These are phyloP conservation scores for Sclerotinia minor DNA, from an alignment of 2,329 filamentous ascomycete species.

Conservation along the genomic window DNA sequence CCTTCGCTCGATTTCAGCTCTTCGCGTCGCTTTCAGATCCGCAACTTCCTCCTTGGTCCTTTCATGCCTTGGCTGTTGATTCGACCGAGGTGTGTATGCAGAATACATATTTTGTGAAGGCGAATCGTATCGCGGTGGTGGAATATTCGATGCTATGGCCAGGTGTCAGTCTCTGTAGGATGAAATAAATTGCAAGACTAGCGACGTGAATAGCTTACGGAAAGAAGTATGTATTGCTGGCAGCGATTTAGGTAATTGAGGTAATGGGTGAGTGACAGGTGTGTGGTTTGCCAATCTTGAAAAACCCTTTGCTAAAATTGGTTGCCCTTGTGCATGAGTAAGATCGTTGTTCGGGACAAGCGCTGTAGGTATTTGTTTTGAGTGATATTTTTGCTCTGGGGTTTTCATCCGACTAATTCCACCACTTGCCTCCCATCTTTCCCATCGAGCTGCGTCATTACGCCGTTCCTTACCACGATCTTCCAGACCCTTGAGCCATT, in stretches of 20 bases:
- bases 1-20: constrained; percentile 69
- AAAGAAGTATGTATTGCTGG: constrained; percentile 27
- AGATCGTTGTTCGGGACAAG: constrained; percentile 1
- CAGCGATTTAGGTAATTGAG: constrained; percentile 25
- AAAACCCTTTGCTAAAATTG: constrained; percentile 9
- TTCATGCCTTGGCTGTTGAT: constrained; percentile 44
- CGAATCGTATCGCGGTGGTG: constrained; percentile 39
- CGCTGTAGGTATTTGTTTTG: constrained; percentile 16
- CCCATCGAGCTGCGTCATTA: constrained; percentile 67
- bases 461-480: constrained; percentile 60
- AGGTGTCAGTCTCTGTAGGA: constrained; percentile 20
- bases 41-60: constrained; percentile 63
- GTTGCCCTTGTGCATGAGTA: constrained; percentile 10
- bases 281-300: constrained; percentile 7
- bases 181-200: background rate
- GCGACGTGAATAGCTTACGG: constrained; percentile 21
- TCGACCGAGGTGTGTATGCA: constrained; percentile 34
- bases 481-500: constrained; percentile 77
- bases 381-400: constrained; percentile 24
- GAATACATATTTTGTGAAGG: constrained; percentile 38
- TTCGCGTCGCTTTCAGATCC: constrained; percentile 63
- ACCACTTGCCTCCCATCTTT: constrained; percentile 61
- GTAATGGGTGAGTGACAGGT: constrained; percentile 12
- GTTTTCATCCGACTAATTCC: constrained; percentile 35
- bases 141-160: constrained; percentile 29